These are phyloP conservation scores for Sporobolomyces roseus DNA, from an alignment of 768 basidiomycete genomes.

Conservation along the genomic window DNA sequence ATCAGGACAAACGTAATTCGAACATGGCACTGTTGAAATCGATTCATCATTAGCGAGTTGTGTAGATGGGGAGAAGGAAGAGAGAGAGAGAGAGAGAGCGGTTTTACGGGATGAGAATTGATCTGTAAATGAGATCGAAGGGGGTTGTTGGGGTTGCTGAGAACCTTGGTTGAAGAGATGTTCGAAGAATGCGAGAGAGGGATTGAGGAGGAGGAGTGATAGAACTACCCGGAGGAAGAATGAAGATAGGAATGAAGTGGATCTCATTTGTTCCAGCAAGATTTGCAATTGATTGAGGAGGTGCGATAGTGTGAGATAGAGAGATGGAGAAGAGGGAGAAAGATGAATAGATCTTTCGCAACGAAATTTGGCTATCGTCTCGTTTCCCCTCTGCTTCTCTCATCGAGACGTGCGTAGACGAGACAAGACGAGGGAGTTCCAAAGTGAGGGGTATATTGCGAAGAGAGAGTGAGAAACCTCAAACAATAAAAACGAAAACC, in stretches of 20 bases:
- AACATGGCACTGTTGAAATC: not conserved
- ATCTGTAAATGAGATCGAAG: not conserved
- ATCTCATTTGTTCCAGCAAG: no score
- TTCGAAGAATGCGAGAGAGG: constrained; percentile 29
- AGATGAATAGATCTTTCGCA: no score
- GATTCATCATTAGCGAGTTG: not conserved
- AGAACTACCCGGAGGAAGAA: not conserved
- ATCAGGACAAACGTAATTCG: constrained; percentile 15
- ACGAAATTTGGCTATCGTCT: no score
- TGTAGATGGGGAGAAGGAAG: not conserved
- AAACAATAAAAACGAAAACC: no score
- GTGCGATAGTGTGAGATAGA: no score
- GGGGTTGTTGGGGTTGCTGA: not conserved
- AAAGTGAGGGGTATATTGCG: no score
- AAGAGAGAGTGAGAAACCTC: no score
- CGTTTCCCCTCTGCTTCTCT: no score
- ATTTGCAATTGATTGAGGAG: no score
- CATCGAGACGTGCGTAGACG: no score
- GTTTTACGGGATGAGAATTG: constrained; percentile 13
- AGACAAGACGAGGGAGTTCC: no score
- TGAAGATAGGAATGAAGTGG: not conserved
- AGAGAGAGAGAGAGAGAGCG: not conserved
- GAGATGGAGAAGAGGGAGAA: no score
- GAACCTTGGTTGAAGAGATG: constrained; percentile 28
- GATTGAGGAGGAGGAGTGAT: not conserved